Conservation (phyloP, 305 asterid species). For the Fraxinus platypoda region DNA sequence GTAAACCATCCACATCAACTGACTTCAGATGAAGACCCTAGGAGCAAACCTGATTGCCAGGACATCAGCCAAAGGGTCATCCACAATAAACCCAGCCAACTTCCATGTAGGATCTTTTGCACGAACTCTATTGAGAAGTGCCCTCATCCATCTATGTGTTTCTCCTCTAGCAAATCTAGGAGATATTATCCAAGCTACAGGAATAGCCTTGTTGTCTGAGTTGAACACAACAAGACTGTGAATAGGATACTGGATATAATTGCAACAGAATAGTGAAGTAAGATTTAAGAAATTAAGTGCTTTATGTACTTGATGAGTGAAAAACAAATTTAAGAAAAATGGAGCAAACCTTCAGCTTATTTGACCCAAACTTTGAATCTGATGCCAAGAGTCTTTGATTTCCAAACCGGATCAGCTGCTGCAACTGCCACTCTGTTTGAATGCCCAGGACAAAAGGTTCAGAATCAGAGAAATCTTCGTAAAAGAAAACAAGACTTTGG, state of each 20-base stretch:
- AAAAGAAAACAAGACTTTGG: constrained; percentile 71
- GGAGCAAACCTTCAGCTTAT: constrained; percentile 73
- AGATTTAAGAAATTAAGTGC: constrained; percentile 27
- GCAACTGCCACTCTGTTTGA: constrained; percentile 99
- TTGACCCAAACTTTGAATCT: constrained; percentile 71
- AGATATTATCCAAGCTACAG: constrained; percentile 90
- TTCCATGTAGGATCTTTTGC: constrained; percentile 93
- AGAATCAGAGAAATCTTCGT: constrained; percentile 75
- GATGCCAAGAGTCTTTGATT: constrained; percentile 72
- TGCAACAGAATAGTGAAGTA: constrained; percentile 41
- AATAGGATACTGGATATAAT: constrained; percentile 69
- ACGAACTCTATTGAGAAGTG: constrained; percentile 72
- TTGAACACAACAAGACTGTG: constrained; percentile 94
- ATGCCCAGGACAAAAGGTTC: constrained; percentile 81
- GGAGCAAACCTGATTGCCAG: constrained; percentile 61
- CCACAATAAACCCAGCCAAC: constrained; percentile 86
- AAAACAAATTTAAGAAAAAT: constrained; percentile 15
- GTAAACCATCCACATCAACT: constrained; percentile 15
- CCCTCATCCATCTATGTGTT: constrained; percentile 83
- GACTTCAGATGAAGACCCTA: constrained; percentile 2
- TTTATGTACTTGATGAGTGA: constrained; percentile 5
- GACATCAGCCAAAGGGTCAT: constrained; percentile 77
- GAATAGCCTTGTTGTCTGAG: constrained; percentile 95
- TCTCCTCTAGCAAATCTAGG: constrained; percentile 66
- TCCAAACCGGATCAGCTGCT: constrained; percentile 90